Base-by-base conservation (phyloP, 805 yeast species). In the Helenozyma baotianmanensis region DNA sequence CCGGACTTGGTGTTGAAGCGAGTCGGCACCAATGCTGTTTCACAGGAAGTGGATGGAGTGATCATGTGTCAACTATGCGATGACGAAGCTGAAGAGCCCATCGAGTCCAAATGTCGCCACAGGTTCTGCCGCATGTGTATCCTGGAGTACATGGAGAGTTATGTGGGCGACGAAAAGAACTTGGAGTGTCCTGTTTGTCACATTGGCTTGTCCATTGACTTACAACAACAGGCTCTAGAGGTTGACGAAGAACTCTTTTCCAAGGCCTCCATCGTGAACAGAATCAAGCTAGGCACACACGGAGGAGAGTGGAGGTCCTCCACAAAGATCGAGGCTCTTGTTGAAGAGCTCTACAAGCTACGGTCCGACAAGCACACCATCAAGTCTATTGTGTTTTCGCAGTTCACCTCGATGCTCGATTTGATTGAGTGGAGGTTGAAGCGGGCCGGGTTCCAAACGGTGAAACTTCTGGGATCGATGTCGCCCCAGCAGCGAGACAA, bases 71-170 rank as follows among this genome's bases (percentile, higher is more conserved):
- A 86, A 45, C 55, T 92, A 15, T 92, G 99, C 60, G 97, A 89
- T 46, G 99, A 92, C 53, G 97, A 89, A 58, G 97, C 97, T 0
- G 97, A 92, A 58, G 99, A 92, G 40, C 95, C 98, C 0, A 88
- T 92, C 29, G 89, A 84, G 56, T 82, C 96, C 2, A 85, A 82
- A 53, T 92, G 99, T 57, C 96, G 84, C 47, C 99, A 92, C 54
- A 76, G 75, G 41, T 92, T 92, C 54, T 92, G 99, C 55, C 74
- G 99, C 18, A 69, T 92, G 68, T 92, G 99, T 56, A 77, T 92
- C 36, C 78, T 74, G 37, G 98, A 94, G 58, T 92, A 92, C 51
- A 76, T 82, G 29, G 96, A 89, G 43, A 78, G 92, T 32, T 85
- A 69, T 50, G 74, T 73, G 25, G 94, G 92, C 4, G 70, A 62